These are phyloP conservation scores for Amphibolis antarctica DNA, from an alignment of 106 monocot genomes.

Conservation along the genomic window DNA sequence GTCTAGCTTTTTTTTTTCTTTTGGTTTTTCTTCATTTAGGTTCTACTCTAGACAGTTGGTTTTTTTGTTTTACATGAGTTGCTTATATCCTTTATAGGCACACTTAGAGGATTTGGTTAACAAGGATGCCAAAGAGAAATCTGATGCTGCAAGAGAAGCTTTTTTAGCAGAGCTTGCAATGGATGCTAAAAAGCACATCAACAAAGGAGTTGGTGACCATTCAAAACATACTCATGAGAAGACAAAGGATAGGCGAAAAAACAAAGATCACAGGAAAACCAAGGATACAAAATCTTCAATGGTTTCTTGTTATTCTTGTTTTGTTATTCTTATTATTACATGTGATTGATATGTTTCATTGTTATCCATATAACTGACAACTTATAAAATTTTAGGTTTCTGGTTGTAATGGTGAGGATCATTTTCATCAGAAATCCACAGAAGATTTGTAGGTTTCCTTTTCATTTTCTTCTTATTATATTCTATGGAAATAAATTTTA, in stretches of 20 bases:
- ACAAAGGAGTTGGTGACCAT: constrained; percentile 36
- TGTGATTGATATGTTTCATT: constrained; percentile 1
- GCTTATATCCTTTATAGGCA: constrained; percentile 22
- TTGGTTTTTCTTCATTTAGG: neutral
- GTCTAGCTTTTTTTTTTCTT: neutral
- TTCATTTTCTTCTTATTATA: constrained; percentile 2
- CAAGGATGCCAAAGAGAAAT: constrained; percentile 83
- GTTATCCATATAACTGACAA: constrained; percentile 1
- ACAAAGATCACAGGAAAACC: constrained; percentile 51
- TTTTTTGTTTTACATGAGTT: too few relatives aligned
- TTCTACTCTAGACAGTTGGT: neutral
- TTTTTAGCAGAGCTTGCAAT: constrained; percentile 77
- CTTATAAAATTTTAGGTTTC: constrained; percentile 30
- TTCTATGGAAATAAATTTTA: too few relatives aligned
- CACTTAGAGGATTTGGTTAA: constrained; percentile 77
- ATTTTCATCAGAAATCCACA: constrained; percentile 24
- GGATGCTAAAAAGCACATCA: constrained; percentile 47
- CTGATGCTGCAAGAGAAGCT: constrained; percentile 88
- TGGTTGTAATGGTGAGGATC: constrained; percentile 21
- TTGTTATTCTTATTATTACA: neutral
- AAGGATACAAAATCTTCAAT: constrained; percentile 55
- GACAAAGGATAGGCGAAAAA: constrained; percentile 75
- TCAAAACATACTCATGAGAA: constrained; percentile 57
- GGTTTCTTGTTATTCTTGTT: neutral
- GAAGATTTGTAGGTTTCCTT: constrained; percentile 43